Evolutionary conservation across 768 basidiomycete genomes (phyloP), one percentile per base, ranked within the genome.

Genomic region (Termitomyces sp.): DNA sequence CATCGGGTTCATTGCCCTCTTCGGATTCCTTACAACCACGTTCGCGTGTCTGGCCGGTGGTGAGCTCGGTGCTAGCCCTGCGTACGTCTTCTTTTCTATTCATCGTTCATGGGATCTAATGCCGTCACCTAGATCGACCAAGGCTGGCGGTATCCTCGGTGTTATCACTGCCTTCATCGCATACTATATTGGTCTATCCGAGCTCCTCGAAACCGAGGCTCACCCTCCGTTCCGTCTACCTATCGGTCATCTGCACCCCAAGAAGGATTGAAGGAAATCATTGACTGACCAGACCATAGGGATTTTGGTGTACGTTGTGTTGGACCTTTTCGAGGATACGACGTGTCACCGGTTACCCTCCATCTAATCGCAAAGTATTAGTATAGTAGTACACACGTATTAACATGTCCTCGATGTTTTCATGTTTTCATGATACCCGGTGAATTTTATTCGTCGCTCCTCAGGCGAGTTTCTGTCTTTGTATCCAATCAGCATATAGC

Each of bases 141-240:
- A 77, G 55, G 77, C 74, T 14, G 81, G 79, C 2, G 81, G 81
- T 44, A 69, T 64, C 11, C 58, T 78, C 11, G 81, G 80, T 25
- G 71, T 76, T 53, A 66, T 79, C 53, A 77, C 77, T 11, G 78
- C 77, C 0, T 71, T 79, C 53, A 65, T 81, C 47, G 81, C 79
- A 5, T 82, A 75, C 67, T 80, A 80, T 58, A 72, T 76, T 42
- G 80, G 77, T 31, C 60, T 81, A 38, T 69, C 72, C 45, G 77
- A 81, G 49, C 67, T 82, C 34, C 66, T 81, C 34, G 65, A 71
- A 4, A 60, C 71, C 0, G 79, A 82, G 65, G 67, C 71, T n/a
- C 66, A 68, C 60, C 68, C 77, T 7, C 58, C 77, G 45, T 45
- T 73, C 53, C 60, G 60, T 6, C 70, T 81, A 7, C 81, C 81